Base-by-base conservation (phyloP, 2,329 filamentous ascomycete genomes). In the Aspergillus versicolor region DNA sequence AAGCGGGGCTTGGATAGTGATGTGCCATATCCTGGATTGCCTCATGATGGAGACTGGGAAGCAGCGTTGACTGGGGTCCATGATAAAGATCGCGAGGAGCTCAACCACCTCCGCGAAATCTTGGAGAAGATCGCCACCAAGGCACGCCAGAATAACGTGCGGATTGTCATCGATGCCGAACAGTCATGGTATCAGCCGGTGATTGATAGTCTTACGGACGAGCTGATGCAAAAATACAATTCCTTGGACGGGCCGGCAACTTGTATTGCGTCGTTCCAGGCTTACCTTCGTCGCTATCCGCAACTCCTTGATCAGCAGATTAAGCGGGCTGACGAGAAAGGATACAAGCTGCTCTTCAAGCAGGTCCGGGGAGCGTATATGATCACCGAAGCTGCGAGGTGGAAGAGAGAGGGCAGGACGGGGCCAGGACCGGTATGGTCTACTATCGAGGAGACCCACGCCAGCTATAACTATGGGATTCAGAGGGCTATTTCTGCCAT, bases 181-280 rank as follows among this genome's bases (percentile, higher is more conserved):
- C 54, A 57, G n/a, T 27, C 54, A 12, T 57, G 48, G 54, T 57
- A 57, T 21, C 54, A 57, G 11, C 54, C 54, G 6, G 27, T 57
- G 11, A 57, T 57, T 24, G 54, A 52, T 43, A 57, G 54, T 27
- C 22, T 57, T 19, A 52, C 54, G 5, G 54, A 57, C 24, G 54
- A 57, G 34, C 41, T 57, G 7, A 57, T 57, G 54, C 54, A 57
- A 41, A 57, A 57, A 24, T 57, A 57, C 37, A 57, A 52, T n/a
- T 32, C 48, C 11, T n/a, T 57, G 17, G 54, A 24, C 30, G 46
- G 48, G 0, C 47, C 54, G 5, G 41, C 54, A 2, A 57, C 47
- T 1, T 52, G 54, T 21, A 42, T 57, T 5, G 54, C 48, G 1
- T 57, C 54, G 4, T 52, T 57, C 30, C 42, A 57, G 21, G 54